Percentiles rank a stretch among this genome's conserved stretches.
Evolutionary conservation across 2,329 filamentous ascomycete genomes (phyloP).

Genomic region (Epichloe gansuensis): DNA sequence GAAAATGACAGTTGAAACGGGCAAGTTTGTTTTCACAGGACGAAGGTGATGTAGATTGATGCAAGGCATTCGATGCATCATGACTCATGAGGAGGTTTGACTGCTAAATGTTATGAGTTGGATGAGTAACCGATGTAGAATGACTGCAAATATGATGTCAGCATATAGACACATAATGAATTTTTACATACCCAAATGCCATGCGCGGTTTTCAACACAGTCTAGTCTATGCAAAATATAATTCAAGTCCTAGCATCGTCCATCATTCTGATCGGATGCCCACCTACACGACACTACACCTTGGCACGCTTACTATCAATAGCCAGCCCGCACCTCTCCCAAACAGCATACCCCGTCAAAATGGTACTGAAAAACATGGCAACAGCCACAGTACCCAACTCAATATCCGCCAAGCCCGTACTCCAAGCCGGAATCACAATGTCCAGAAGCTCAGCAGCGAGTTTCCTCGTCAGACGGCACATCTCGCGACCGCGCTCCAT

Average conservation of each 20-base stretch:
- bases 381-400: slow-evolving; percentile 38
- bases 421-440: slow-evolving; percentile 46
- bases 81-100: too few relatives aligned
- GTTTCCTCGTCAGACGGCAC: slow-evolving; percentile 28
- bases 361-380: slow-evolving; percentile 50
- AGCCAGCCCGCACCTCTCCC: slow-evolving; percentile 35
- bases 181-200: too few relatives aligned
- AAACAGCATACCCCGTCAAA: slow-evolving; percentile 47
- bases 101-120: too few relatives aligned
- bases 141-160: too few relatives aligned
- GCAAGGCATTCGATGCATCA: too few relatives aligned
- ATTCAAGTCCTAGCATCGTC: too few relatives aligned
- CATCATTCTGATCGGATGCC: too few relatives aligned
- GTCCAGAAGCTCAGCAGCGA: slow-evolving; percentile 48
- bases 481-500: slow-evolving; percentile 18
- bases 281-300: neutral
- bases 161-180: too few relatives aligned
- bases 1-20: slow-evolving; percentile 62
- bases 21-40: slow-evolving; percentile 58
- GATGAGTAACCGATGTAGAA: too few relatives aligned
- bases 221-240: too few relatives aligned
- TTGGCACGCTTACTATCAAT: slow-evolving; percentile 9
- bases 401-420: slow-evolving; percentile 46
- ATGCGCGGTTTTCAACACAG: too few relatives aligned
- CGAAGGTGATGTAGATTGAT: slow-evolving; percentile 16